Conservation (phyloP, 2,329 filamentous ascomycete genomes). For the Ceratocystis albifundus region DNA sequence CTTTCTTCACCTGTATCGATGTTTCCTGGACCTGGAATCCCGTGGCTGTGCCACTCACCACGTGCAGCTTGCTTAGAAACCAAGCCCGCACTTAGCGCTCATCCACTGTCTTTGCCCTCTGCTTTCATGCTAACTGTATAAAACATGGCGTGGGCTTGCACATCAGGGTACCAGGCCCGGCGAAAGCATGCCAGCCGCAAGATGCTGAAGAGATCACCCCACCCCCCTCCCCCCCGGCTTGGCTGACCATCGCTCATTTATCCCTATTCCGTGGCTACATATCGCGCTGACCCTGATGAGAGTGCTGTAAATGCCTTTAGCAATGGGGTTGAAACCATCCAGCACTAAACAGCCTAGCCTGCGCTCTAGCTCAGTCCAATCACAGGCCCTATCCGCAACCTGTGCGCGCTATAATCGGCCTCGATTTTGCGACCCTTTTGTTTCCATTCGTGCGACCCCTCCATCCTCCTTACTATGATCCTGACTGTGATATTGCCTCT, state of each 20-base stretch:
- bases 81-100: background rate
- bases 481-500: too few relatives aligned
- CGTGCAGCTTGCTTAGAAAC: background rate
- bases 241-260: too few relatives aligned
- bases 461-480: too few relatives aligned
- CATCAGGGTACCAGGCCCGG: too few relatives aligned
- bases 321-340: background rate
- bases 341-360: background rate
- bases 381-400: background rate
- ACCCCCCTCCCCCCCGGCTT: too few relatives aligned
- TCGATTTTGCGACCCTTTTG: too few relatives aligned
- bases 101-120: background rate
- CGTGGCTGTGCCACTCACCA: conserved; percentile 1
- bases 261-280: too few relatives aligned
- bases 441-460: too few relatives aligned
- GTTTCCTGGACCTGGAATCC: background rate
- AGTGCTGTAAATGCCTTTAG: background rate
- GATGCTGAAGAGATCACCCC: too few relatives aligned
- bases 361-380: background rate
- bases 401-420: background rate
- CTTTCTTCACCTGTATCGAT: background rate
- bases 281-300: background rate
- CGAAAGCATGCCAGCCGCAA: too few relatives aligned
- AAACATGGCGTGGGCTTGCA: too few relatives aligned
- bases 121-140: background rate